Conservation (phyloP, 2,329 filamentous ascomycete species). For the Ceratocystis destructans region DNA sequence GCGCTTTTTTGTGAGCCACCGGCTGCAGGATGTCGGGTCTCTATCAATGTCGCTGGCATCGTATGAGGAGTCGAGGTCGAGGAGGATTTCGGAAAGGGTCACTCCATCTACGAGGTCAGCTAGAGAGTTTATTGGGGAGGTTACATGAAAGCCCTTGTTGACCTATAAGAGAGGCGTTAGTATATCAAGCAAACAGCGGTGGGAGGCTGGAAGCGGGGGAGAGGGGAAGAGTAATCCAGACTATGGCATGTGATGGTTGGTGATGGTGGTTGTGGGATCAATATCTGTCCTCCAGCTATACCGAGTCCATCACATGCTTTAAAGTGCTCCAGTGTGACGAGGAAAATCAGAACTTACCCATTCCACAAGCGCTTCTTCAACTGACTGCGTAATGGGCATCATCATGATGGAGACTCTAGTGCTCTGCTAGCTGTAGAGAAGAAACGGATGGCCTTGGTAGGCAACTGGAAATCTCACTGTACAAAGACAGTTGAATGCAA, state of each 20-base stretch:
- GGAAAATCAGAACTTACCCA: constrained; percentile 14
- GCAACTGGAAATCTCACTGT: neutral
- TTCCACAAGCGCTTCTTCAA: constrained; percentile 18
- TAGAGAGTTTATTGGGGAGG: constrained; percentile 35
- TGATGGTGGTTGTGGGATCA: neutral
- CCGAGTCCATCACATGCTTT: neutral
- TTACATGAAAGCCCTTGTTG: constrained; percentile 32
- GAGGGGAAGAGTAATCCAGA: neutral
- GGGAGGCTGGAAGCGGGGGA: neutral
- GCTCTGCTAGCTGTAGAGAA: constrained; percentile 4
- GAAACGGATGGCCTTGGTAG: constrained; percentile 12
- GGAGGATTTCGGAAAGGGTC: constrained; percentile 41
- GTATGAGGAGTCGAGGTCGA: constrained; percentile 45
- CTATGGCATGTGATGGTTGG: neutral
- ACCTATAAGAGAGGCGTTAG: constrained; percentile 22
- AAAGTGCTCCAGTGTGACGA: neutral
- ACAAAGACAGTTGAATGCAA: neutral
- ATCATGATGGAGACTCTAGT: neutral
- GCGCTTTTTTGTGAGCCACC: constrained; percentile 36
- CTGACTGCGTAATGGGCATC: constrained; percentile 14
- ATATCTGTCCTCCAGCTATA: neutral
- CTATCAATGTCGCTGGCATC: constrained; percentile 40
- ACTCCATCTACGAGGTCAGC: constrained; percentile 41
- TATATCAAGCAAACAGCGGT: neutral
- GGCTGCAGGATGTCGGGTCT: constrained; percentile 29